Evolutionary conservation across 352 stramenopile species (phyloP).

Genomic region (Phytophthora agathidicida): DNA sequence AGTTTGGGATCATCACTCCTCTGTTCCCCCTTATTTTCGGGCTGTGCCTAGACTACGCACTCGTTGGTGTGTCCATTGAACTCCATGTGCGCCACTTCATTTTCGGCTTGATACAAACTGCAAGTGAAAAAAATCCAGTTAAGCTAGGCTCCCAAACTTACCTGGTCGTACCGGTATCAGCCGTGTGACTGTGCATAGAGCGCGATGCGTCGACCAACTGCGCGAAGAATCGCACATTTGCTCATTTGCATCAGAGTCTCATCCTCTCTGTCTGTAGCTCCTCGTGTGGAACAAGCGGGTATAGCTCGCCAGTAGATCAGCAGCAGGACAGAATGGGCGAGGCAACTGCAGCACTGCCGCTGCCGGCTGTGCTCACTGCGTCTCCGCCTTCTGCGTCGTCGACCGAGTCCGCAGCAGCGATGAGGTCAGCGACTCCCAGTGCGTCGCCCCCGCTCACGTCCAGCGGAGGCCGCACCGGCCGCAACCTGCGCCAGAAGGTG

Average conservation of each 20-base stretch:
- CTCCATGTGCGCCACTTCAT: constrained; percentile 4
- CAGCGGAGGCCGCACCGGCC: constrained; percentile 23
- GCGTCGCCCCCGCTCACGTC: constrained; percentile 8
- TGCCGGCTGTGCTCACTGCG: constrained; percentile 2
- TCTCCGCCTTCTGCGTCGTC: not conserved
- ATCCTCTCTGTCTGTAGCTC: not conserved
- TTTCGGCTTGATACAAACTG: no score
- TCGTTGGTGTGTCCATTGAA: no score
- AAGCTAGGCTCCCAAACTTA: constrained; percentile 13
- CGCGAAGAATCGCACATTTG: constrained; percentile 13
- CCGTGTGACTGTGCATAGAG: constrained; percentile 17
- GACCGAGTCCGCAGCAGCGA: not conserved
- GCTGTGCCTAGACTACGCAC: no score
- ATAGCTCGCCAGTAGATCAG: not conserved
- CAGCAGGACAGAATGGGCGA: constrained; percentile 32
- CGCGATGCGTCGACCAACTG: constrained; percentile 19
- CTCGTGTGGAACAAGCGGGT: constrained; percentile 4
- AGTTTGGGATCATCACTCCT: constrained; percentile 18
- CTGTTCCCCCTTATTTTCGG: no score
- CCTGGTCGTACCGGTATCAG: no score
- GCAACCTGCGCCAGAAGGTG: constrained; percentile 59
- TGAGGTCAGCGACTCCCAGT: not conserved
- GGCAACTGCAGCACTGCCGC: constrained; percentile 13
- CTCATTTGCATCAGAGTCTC: constrained; percentile 17
- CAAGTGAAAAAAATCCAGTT: constrained; percentile 27